Base-by-base conservation (phyloP, 2,329 filamentous ascomycete genomes). In the Aureobasidium uvarum region DNA sequence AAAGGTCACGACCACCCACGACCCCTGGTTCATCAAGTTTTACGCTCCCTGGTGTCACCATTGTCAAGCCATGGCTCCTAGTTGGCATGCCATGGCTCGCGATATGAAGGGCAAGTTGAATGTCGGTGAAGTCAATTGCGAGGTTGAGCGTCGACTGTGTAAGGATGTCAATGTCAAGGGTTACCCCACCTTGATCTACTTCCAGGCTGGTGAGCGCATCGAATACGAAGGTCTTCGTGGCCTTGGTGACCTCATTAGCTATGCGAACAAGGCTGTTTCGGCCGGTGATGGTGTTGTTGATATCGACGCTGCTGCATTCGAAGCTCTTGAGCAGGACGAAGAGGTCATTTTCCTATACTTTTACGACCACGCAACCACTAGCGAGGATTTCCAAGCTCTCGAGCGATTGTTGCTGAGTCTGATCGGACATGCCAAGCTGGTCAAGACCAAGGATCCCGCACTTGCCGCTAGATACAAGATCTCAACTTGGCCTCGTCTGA, bases 11-110 rank as follows among this genome's bases (percentile, higher is more conserved):
- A 90, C 88, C 75, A 92, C 92, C 0, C 86, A 90, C 69, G 92
- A 98, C 68, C 89, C 93, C 6, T 99, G 95, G 95, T 97, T 99
- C 74, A 87, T 99, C 82, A 99, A 99, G 78, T 98, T 99, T 76
- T 98, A 97, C 76, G 93, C 92, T 20, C 96, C 95, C 6, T 98
- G 94, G 95, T 99, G 95, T 77, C 87, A 88, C 71, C 95, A 99
- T 78, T 99, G 96, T 77, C 91, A 96, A 78, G 91, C 91, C 43
- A 87, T 99, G 84, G 91, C 90, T 41, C 90, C 95, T 2, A 92
- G 87, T 69, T 99, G 95, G 95, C 82, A 87, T 68, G 90, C 94
- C 72, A 86, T 99, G 78, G 90, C 90, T 51, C 92, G 93, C 75
- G 91, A 94, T 73, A 95, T 97, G 91, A 86, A 92, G 77, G 90